Conservation (phyloP, 345 rosid species). For the Triadica sebifera region DNA sequence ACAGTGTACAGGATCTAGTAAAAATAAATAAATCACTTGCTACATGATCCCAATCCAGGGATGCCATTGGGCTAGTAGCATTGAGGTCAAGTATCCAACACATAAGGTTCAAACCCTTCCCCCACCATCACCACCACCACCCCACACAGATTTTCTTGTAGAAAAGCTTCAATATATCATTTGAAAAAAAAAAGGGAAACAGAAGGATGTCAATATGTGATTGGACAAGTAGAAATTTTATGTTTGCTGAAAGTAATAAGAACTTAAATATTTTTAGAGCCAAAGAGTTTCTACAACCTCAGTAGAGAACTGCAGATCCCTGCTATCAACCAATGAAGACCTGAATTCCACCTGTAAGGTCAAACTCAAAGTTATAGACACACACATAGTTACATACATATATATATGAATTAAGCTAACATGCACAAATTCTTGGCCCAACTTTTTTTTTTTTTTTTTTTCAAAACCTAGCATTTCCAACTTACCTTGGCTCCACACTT, state of each 20-base stretch:
- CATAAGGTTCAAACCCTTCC: not conserved
- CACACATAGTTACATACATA: not conserved
- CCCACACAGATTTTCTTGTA: not conserved
- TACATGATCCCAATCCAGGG: not conserved
- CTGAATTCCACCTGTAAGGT: slow-evolving; percentile 74
- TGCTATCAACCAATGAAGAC: slow-evolving; percentile 59
- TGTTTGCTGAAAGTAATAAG: not conserved
- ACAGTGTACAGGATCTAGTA: no score
- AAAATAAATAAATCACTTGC: not conserved
- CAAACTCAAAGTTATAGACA: slow-evolving; percentile 13
- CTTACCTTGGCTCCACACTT: slow-evolving; percentile 88
- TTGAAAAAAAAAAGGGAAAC: not conserved
- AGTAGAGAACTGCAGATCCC: slow-evolving; percentile 67
- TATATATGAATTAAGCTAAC: not conserved
- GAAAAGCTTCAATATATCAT: not conserved
- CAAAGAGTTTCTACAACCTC: slow-evolving; percentile 54
- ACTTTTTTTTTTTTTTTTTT: slow-evolving; percentile 8
- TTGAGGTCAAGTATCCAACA: not conserved
- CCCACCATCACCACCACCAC: not conserved
- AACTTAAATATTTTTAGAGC: slow-evolving; percentile 13
- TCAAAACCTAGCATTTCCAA: not conserved
- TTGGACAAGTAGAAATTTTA: not conserved
- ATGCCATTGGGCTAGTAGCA: not conserved
- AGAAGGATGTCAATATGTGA: not conserved
- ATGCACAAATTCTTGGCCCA: not conserved